A percentile compares a stretch with the other conserved stretches of the same genome.
Conservation (phyloP, 352 stramenopile genomes). For the Phytophthora cryptogea region DNA sequence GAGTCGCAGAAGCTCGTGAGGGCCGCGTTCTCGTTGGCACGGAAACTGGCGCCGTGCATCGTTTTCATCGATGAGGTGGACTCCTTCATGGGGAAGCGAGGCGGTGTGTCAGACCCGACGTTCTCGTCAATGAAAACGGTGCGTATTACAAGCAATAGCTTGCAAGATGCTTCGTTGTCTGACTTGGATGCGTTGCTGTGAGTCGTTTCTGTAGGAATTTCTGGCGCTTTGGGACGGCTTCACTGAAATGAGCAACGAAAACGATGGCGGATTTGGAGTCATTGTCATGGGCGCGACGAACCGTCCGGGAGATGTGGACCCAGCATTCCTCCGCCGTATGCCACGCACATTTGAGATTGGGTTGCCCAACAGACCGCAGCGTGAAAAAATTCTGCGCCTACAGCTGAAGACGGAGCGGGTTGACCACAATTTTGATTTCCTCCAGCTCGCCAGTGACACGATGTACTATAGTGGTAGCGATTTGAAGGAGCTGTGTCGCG, state of each 20-base stretch:
- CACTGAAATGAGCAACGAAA: slow-evolving; percentile 70
- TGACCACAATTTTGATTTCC: slow-evolving; percentile 76
- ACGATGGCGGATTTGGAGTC: slow-evolving; percentile 83
- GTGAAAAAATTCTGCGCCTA: slow-evolving; percentile 94
- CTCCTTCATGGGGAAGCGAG: slow-evolving; percentile 90
- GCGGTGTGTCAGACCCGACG: slow-evolving; percentile 76
- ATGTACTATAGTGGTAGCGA: slow-evolving; percentile 96
- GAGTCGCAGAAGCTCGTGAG: slow-evolving; percentile 94
- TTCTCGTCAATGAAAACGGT: slow-evolving; percentile 90
- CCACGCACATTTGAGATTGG: slow-evolving; percentile 96
- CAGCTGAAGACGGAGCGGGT: slow-evolving; percentile 91
- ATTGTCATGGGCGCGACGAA: slow-evolving; percentile 98
- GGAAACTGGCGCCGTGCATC: slow-evolving; percentile 95
- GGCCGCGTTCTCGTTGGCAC: slow-evolving; percentile 92
- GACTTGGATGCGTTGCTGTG: slow-evolving; percentile 11
- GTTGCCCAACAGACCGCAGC: slow-evolving; percentile 85
- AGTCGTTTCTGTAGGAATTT: slow-evolving; percentile 84
- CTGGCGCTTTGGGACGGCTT: slow-evolving; percentile 98
- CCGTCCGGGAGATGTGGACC: slow-evolving; percentile 90
- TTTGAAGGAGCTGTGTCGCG: slow-evolving; percentile 90
- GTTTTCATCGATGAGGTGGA: slow-evolving; percentile 99
- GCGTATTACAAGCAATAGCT: slow-evolving; percentile 1
- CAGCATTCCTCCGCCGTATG: slow-evolving; percentile 95
- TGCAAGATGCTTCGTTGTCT: slow-evolving; percentile 3
- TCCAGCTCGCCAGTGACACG: slow-evolving; percentile 82